A percentile compares a stretch with the other conserved stretches of the same genome.
Evolutionary conservation across 129 eudicot genomes (phyloP).

Genomic region (Mikania micrantha): DNA sequence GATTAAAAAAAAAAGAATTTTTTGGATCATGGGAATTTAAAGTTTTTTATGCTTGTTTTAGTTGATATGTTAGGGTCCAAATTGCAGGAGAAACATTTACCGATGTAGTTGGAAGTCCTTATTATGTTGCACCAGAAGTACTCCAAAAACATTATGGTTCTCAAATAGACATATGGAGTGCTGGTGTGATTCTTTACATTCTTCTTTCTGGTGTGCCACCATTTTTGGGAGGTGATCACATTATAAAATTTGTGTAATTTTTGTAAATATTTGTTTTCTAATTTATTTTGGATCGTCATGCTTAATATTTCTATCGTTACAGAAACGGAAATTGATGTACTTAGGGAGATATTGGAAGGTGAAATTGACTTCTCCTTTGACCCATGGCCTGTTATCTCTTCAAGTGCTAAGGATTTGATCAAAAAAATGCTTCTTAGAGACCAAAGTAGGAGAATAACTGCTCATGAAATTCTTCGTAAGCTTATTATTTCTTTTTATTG

Average conservation of each 20-base stretch:
- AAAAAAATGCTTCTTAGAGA: slow-evolving; percentile 63
- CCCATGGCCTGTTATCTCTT: slow-evolving; percentile 79
- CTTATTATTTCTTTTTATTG: neutral
- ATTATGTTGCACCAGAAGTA: slow-evolving; percentile 69
- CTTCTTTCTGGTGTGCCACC: slow-evolving; percentile 72
- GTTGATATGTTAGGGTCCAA: neutral
- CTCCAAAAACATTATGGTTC: slow-evolving; percentile 47
- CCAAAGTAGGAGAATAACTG: slow-evolving; percentile 48
- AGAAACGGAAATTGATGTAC: slow-evolving; percentile 68
- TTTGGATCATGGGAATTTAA: too few relatives aligned
- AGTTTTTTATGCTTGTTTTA: neutral
- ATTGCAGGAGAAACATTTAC: slow-evolving; percentile 38
- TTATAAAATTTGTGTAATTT: neutral
- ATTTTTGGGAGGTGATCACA: slow-evolving; percentile 58
- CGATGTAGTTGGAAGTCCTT: slow-evolving; percentile 64
- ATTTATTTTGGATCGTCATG: neutral
- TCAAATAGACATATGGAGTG: slow-evolving; percentile 70
- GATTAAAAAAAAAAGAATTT: too few relatives aligned
- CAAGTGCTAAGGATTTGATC: slow-evolving; percentile 68
- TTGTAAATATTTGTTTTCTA: neutral
- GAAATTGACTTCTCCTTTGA: slow-evolving; percentile 58
- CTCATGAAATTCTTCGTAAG: slow-evolving; percentile 75
- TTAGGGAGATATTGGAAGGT: slow-evolving; percentile 55
- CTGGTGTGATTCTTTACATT: slow-evolving; percentile 66
- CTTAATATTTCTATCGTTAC: neutral